These are phyloP conservation scores for Fagopyrum tataricum DNA, from an alignment of 148 eudicot genomes.

Conservation along the genomic window DNA sequence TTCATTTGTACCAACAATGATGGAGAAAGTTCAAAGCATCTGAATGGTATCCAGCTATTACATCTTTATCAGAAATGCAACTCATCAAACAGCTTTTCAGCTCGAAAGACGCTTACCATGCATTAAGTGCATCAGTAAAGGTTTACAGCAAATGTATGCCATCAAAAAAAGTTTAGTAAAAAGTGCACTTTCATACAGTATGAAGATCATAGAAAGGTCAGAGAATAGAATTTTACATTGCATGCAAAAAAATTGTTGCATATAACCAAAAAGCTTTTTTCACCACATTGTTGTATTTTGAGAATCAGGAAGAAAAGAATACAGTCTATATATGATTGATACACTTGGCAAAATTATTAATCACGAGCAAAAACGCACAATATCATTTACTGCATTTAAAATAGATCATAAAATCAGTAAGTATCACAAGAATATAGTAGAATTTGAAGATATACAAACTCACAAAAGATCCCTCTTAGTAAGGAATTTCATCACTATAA, in stretches of 20 bases:
- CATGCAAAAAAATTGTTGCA: neutral
- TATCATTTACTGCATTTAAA: neutral
- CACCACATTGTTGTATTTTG: neutral
- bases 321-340: neutral
- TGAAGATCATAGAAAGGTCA: neutral
- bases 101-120: neutral
- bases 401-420: neutral
- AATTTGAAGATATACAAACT: neutral
- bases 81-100: neutral
- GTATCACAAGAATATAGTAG: constrained; percentile 3
- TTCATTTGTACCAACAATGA: neutral
- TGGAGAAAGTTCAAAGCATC: neutral
- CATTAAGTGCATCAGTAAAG: neutral
- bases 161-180: neutral
- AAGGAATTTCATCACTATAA: neutral
- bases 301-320: neutral
- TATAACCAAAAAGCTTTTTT: neutral
- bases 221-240: neutral
- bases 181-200: neutral
- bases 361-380: neutral
- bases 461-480: neutral
- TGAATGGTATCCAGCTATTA: neutral
- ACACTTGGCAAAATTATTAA: neutral
- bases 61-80: neutral
- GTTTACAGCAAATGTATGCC: neutral